phyloP scores from a whole-genome alignment of 306 rosid genomes.

The Fragaria iinumae region DNA sequence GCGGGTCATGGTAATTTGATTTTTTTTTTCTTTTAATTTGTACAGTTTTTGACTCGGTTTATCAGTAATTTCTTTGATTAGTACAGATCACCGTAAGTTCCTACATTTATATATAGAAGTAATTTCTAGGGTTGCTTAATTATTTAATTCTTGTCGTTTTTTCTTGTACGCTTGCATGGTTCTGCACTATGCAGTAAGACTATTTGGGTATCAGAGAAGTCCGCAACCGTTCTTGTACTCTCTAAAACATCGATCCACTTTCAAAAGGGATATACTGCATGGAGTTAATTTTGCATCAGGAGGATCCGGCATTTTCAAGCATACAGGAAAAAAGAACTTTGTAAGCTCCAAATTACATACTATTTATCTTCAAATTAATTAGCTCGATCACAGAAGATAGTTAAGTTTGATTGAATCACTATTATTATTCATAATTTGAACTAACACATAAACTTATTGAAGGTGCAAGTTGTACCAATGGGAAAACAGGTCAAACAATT shows the following conservation, averaged over 20 bases:
- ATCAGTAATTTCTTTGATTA: no score
- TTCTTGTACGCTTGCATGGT: neutral
- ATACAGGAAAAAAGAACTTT: conserved; percentile 25
- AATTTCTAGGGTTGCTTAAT: neutral
- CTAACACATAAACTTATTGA: conserved; percentile 4
- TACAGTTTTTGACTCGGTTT: no score
- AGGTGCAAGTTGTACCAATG: conserved; percentile 38
- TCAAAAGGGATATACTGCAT: conserved; percentile 21
- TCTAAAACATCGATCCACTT: conserved; percentile 6
- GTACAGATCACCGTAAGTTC: no score
- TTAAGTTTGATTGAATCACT: no score
- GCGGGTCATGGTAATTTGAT: no score
- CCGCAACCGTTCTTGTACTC: conserved; percentile 46
- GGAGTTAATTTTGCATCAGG: conserved; percentile 59
- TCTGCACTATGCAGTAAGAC: conserved; percentile 18
- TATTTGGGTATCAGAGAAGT: conserved; percentile 37
- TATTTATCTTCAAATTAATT: neutral
- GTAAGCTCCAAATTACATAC: neutral
- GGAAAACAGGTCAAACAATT: conserved; percentile 48
- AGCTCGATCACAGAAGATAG: neutral
- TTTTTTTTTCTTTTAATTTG: no score
- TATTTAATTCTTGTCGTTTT: neutral
- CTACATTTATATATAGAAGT: neutral
- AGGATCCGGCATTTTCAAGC: conserved; percentile 43
- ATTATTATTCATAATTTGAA: no score